These are phyloP conservation scores for Candida nemodendra DNA, from an alignment of 805 yeast species.

Conservation along the genomic window DNA sequence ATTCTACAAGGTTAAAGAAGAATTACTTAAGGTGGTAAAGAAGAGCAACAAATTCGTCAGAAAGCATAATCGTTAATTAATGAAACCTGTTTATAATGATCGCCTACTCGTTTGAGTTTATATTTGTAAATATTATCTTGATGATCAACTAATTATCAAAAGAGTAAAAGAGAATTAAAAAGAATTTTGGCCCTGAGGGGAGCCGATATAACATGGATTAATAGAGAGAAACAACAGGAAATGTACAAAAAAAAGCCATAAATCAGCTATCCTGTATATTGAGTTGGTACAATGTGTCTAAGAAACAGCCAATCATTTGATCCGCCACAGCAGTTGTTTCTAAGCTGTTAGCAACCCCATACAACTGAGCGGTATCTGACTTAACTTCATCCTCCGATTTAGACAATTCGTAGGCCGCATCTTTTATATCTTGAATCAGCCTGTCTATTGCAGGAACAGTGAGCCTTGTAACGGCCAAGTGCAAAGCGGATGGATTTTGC, in stretches of 20 bases:
- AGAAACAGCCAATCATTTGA: conserved; percentile 70
- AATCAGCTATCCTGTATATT: conserved; percentile 5
- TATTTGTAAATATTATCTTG: too few species aligned
- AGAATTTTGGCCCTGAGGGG: too few species aligned
- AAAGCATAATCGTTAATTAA: conserved; percentile 1
- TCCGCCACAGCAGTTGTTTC: conserved; percentile 83
- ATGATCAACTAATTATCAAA: too few species aligned
- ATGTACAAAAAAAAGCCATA: not conserved
- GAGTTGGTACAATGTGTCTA: conserved; percentile 75
- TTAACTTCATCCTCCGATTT: conserved; percentile 19
- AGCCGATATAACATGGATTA: too few species aligned
- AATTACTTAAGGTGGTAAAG: conserved; percentile 23
- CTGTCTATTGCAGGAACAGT: conserved; percentile 61
- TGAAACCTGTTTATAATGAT: not conserved
- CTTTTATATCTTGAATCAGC: conserved; percentile 51
- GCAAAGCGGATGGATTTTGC: conserved; percentile 89
- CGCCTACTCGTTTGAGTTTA: too few species aligned
- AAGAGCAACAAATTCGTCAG: conserved; percentile 19
- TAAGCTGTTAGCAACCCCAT: conserved; percentile 95
- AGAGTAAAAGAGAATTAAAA: too few species aligned
- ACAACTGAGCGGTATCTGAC: conserved; percentile 79
- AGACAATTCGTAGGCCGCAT: conserved; percentile 40
- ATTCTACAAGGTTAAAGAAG: conserved; percentile 35
- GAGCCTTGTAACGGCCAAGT: conserved; percentile 80
- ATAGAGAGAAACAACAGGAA: too few species aligned